Evolutionary conservation across 2,329 filamentous ascomycete species (phyloP), one percentile per base, ranked within the genome.

Genomic region (Hymenoscyphus occultus): DNA sequence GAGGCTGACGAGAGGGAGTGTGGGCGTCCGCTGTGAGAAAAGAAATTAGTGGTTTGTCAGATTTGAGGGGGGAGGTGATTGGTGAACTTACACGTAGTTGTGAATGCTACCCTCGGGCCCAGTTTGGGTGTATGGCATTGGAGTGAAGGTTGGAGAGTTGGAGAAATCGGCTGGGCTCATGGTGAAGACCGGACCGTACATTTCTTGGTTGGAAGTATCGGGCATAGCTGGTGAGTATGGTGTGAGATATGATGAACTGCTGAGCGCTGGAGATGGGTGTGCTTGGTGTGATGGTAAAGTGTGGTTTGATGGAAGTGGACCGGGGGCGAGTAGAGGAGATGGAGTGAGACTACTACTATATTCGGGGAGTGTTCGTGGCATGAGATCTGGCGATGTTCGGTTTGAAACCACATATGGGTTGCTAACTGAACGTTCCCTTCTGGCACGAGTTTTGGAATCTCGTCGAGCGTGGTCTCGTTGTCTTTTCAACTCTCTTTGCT

Each of bases 401-500:
- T 74, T 71, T 40, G 74, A 76, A 32, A 68, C 61, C 61, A 72
- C 67, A 61, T 76, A 76, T 63, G 72, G 71, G 51, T 74, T 75
- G 64, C 74, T 76, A 32, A 67, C 64, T 28, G 75, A 76, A 54
- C 74, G 67, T 32, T 75, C 79, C 62, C 85, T 81, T 68, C 82
- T 80, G 59, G 82, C 78, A 65, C 85, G 81, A 16, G 83, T 74
- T 73, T 88, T 88, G 6, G 83, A 82, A 69, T 86, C 84, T 69
- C 86, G 80, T 64, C 86, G 82, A 56, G 80, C 83, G 70, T 83
- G 83, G 69, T 88, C 85, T 67, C 82, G 80, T 71, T 88, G 85
- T 65, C 85, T 81, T 77, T 86, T 88, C 54, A 88, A 74, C 71
- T 87, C 85, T 68, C 86, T 82, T 74, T 88, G 85, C 73, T 88